Conservation (phyloP, 2,329 filamentous ascomycete species). For the Colletotrichum brevisporum region DNA sequence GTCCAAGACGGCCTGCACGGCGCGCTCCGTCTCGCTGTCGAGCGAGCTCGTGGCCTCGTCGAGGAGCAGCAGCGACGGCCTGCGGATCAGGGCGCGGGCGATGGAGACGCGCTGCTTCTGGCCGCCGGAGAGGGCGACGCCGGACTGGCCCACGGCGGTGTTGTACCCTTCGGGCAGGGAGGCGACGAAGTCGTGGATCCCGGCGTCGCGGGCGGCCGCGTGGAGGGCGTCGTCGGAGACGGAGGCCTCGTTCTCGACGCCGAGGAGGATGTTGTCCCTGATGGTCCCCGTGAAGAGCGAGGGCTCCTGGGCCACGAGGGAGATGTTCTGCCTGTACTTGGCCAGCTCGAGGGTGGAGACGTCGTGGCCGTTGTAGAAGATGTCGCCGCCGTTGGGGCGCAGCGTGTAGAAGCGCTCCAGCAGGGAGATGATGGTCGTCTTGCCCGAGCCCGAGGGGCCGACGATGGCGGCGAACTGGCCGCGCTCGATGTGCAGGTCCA, state of each 20-base stretch:
- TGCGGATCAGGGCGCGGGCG: slow-evolving; percentile 35
- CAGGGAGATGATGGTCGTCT: slow-evolving; percentile 48
- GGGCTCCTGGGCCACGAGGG: slow-evolving; percentile 59
- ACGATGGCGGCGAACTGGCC: slow-evolving; percentile 81
- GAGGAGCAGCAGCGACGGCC: slow-evolving; percentile 23
- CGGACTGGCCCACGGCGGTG: slow-evolving; percentile 31
- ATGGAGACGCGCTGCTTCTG: slow-evolving; percentile 71
- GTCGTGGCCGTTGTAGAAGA: slow-evolving; percentile 48
- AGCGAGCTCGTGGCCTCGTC: slow-evolving; percentile 37
- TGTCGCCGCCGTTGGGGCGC: slow-evolving; percentile 42
- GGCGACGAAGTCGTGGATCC: slow-evolving; percentile 79
- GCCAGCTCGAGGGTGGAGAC: slow-evolving; percentile 45
- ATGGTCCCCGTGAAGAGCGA: slow-evolving; percentile 58
- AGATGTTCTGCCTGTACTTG: slow-evolving; percentile 52
- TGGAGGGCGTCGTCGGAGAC: slow-evolving; percentile 26
- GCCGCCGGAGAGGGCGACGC: slow-evolving; percentile 61
- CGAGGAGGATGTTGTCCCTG: slow-evolving; percentile 46
- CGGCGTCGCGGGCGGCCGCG: slow-evolving; percentile 57
- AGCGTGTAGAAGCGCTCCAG: slow-evolving; percentile 47
- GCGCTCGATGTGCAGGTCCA: slow-evolving; percentile 52
- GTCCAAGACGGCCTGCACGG: slow-evolving; percentile 37
- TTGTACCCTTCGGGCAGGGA: slow-evolving; percentile 76
- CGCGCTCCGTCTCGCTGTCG: slow-evolving; percentile 39
- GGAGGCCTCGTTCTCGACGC: slow-evolving; percentile 38
- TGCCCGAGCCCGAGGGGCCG: slow-evolving; percentile 66